Evolutionary conservation across 306 rosid species (phyloP).

Genomic region (Corylus americana): DNA sequence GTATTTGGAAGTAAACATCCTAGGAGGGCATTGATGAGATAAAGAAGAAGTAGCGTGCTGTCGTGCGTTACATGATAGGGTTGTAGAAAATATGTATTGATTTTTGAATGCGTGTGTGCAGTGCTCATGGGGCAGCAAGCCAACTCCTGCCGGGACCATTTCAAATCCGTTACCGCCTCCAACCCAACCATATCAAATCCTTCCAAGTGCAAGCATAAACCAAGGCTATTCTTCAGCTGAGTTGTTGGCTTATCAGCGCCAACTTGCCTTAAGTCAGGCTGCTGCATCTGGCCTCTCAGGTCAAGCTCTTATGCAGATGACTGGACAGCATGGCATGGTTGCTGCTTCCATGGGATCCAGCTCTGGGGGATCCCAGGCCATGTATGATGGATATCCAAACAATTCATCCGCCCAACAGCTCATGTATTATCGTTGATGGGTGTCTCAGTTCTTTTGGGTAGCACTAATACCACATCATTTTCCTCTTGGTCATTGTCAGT

Average conservation of each 20-base stretch:
- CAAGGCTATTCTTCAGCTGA: constrained; percentile 74
- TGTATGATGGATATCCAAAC: constrained; percentile 66
- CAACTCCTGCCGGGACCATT: constrained; percentile 63
- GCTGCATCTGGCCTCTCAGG: constrained; percentile 67
- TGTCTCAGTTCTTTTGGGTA: constrained; percentile 17
- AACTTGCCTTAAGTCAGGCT: constrained; percentile 70
- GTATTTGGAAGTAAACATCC: neutral
- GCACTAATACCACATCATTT: neutral
- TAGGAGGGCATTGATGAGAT: neutral
- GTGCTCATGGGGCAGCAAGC: constrained; percentile 72
- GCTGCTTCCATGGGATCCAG: constrained; percentile 59
- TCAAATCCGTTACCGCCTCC: constrained; percentile 59
- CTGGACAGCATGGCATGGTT: constrained; percentile 58
- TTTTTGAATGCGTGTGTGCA: constrained; percentile 27
- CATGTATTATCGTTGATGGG: constrained; percentile 60
- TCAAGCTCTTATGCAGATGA: constrained; percentile 60
- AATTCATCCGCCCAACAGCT: constrained; percentile 71
- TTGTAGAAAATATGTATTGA: constrained; percentile 7
- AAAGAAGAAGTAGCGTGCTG: neutral
- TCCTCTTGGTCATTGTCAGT: constrained; percentile 27
- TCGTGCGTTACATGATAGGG: neutral
- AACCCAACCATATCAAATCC: constrained; percentile 65
- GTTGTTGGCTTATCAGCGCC: constrained; percentile 74
- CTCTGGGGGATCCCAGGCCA: constrained; percentile 64
- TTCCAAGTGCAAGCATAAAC: constrained; percentile 63